Percentiles rank a stretch among this genome's conserved stretches.
phyloP scores from a whole-genome alignment of 2,329 filamentous ascomycete species.

The Berkeleyomyces basicola region DNA sequence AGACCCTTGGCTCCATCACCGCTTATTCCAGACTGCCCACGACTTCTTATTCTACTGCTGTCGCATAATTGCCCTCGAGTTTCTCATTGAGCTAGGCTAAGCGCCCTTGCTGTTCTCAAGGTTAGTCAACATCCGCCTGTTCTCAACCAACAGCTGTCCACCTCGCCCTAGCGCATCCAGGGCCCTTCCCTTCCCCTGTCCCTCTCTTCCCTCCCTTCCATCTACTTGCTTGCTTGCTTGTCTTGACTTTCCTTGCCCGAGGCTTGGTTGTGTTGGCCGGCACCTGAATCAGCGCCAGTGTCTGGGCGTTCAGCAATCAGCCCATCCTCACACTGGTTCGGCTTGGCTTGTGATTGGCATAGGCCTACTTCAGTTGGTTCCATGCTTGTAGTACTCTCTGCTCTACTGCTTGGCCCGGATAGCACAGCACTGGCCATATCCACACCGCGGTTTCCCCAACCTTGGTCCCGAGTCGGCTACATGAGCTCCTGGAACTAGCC shows the following conservation, averaged over 20 bases:
- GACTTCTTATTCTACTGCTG: neutral
- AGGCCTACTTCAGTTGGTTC: neutral
- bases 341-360: neutral
- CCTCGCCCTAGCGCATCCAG: neutral
- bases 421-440: neutral
- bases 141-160: neutral
- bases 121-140: neutral
- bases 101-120: neutral
- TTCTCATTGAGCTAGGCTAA: neutral
- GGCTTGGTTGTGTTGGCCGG: neutral
- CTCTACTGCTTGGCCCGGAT: neutral
- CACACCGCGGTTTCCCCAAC: constrained; percentile 11
- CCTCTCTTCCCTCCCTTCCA: neutral
- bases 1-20: neutral
- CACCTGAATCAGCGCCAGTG: neutral
- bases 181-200: neutral
- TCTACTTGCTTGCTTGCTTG: neutral
- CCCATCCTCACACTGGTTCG: neutral
- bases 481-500: neutral
- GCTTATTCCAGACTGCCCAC: neutral
- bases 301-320: neutral
- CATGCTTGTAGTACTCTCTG: neutral
- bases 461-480: neutral
- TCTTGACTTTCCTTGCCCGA: neutral
- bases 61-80: neutral